Conservation (phyloP, 371 early-diverging fungal genomes). For the Lichtheimia ramosa region DNA sequence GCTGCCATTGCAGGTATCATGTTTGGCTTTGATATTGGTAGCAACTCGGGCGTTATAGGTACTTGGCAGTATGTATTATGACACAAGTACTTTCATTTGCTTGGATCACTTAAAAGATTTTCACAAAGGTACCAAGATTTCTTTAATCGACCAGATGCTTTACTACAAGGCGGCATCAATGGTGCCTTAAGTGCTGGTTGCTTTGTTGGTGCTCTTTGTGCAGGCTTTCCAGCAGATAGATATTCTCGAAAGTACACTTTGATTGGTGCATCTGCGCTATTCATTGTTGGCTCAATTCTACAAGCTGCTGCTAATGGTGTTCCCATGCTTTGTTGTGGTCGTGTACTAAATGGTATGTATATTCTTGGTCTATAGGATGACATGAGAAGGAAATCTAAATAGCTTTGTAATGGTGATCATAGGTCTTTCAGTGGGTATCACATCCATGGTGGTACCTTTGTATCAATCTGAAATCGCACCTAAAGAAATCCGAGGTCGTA, state of each 20-base stretch:
- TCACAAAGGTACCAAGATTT: constrained; percentile 46
- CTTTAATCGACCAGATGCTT: constrained; percentile 53
- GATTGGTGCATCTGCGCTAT: constrained; percentile 26
- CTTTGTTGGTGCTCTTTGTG: constrained; percentile 30
- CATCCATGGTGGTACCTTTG: constrained; percentile 70
- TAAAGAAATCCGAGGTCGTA: constrained; percentile 68
- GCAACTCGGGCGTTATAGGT: constrained; percentile 59
- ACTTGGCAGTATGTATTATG: constrained; percentile 33
- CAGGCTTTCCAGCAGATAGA: constrained; percentile 29
- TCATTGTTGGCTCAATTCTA: constrained; percentile 28
- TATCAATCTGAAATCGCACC: constrained; percentile 81
- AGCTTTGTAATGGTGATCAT: constrained; percentile 15
- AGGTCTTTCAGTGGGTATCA: constrained; percentile 54
- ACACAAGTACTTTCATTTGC: neutral
- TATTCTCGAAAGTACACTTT: constrained; percentile 30
- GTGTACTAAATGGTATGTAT: constrained; percentile 27
- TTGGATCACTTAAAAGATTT: neutral
- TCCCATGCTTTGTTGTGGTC: constrained; percentile 30
- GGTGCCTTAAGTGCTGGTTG: constrained; percentile 39
- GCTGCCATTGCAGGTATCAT: constrained; percentile 62
- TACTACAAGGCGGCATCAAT: constrained; percentile 67
- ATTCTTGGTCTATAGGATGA: neutral
- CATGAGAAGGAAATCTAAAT: neutral
- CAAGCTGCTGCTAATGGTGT: constrained; percentile 33
- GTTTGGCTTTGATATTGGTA: constrained; percentile 65